Base-by-base conservation (phyloP, 768 basidiomycete genomes). In the Fistulinella prunicolor region DNA sequence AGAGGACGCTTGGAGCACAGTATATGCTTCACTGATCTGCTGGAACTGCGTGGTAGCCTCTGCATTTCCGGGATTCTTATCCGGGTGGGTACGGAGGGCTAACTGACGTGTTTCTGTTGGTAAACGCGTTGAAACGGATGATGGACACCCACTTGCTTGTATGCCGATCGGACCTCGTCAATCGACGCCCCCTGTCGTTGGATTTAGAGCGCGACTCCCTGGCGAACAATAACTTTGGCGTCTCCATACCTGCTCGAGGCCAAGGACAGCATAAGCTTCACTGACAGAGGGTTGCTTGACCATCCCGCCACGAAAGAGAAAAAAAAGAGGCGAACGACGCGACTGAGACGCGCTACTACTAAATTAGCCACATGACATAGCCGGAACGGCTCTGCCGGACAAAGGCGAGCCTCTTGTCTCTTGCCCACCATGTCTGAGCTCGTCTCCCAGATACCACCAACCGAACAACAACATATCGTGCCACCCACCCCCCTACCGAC, bases 41-140 rank as follows among this genome's bases (percentile, higher is more conserved):
- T 89, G 86, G 58, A 90, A 89, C 60, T 83, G 73, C 3, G 72
- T 73, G 32, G 86, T 88, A 38, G 85, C 86, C 54, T 75, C 70
- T 34, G 74, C 75, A 54, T 88, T 79, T 35, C 75, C 76, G 0
- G 75, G 81, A 49, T 88, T 88, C 69, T 88, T 89, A 69, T 88
- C 87, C 8, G 88, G 86, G 67, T 89, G 88, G 0, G 80, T 84
- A 17, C 74, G 74, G 20, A 87, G 69, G 5, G 85, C 85, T 44
- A 82, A 70, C 81, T 85, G 46, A 12, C 23, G 38, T 13, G 30
- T 37, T 26, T 20, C 37, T 4, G 34, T 53, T 22, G 48, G 42
- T 12, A 40, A 38, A 44, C 23, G 46, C 7, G 24, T 20, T 23
- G 47, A 12, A 36, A 40, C n/a, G 23, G 32, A 20, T 19, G 46